Evolutionary conservation across 139 green algal species (phyloP).

Genomic region (Diplosphaera chodatii): DNA sequence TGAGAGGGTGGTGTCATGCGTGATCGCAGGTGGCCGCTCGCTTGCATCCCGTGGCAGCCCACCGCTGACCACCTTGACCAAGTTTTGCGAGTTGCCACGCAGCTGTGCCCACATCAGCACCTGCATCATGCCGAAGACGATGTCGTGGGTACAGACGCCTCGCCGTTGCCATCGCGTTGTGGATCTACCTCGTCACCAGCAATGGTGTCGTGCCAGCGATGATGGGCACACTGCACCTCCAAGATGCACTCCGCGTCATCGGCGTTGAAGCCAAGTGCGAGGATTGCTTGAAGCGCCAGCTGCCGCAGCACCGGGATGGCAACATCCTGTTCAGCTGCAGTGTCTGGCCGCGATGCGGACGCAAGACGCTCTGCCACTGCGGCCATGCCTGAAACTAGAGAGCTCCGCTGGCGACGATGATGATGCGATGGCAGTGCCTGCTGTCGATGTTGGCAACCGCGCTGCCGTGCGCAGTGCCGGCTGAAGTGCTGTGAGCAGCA

Average conservation of each 20-base stretch:
- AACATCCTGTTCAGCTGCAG: neutral
- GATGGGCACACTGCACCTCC: neutral
- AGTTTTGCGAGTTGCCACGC: constrained; percentile 72
- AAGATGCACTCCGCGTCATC: neutral
- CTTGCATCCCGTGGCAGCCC: constrained; percentile 38
- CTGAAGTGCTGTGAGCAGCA: too few relatives aligned
- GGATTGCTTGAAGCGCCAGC: neutral
- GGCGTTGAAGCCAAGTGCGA: neutral
- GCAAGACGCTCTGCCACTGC: too few relatives aligned
- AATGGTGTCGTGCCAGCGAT: too few relatives aligned
- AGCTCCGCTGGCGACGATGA: too few relatives aligned
- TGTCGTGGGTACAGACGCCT: too few relatives aligned
- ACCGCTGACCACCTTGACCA: constrained; percentile 71
- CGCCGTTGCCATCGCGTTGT: too few relatives aligned
- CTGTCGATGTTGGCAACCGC: too few relatives aligned
- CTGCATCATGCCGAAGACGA: constrained; percentile 22
- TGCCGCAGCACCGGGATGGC: neutral
- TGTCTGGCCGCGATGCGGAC: too few relatives aligned
- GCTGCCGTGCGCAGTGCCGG: too few relatives aligned
- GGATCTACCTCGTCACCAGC: too few relatives aligned
- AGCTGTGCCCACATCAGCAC: constrained; percentile 77
- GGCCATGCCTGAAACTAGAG: too few relatives aligned
- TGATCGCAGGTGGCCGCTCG: neutral
- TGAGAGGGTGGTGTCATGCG: constrained; percentile 50
- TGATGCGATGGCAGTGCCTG: too few relatives aligned